Evolutionary conservation across 805 yeast species (phyloP).

Genomic region (Tetrapisispora phaffii): DNA sequence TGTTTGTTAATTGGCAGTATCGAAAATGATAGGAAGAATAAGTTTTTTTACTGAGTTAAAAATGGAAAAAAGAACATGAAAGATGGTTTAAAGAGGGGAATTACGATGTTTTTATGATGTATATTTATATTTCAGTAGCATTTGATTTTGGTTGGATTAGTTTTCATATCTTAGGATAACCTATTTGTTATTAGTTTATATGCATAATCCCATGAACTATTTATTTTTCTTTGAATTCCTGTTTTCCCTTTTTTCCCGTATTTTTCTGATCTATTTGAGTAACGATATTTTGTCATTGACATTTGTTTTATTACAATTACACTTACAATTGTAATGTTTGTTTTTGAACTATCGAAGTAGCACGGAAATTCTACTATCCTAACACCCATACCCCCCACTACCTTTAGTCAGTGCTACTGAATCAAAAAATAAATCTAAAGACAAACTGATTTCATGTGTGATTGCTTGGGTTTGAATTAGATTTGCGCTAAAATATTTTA

Average conservation of each 20-base stretch:
- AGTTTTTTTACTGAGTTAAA: too few relatives aligned
- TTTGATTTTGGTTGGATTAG: background rate
- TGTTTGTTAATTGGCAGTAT: background rate
- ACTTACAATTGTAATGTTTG: too few relatives aligned
- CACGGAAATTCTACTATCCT: background rate
- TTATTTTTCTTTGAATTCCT: background rate
- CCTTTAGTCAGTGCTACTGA: background rate
- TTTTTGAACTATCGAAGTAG: too few relatives aligned
- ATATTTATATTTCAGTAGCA: background rate
- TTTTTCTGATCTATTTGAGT: background rate
- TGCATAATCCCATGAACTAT: background rate
- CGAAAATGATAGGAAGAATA: background rate
- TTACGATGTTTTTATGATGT: background rate
- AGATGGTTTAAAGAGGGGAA: too few relatives aligned
- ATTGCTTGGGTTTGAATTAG: conserved; percentile 2
- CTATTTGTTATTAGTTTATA: background rate
- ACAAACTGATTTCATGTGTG: background rate
- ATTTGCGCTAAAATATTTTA: background rate
- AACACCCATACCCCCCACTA: conserved; percentile 2
- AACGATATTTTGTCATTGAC: background rate
- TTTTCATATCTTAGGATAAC: background rate
- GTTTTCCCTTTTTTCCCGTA: background rate
- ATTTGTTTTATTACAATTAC: background rate
- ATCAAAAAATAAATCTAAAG: conserved; percentile 3
- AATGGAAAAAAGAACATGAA: background rate